These are phyloP conservation scores for Xylaria sp. DNA, from an alignment of 2,329 filamentous ascomycete species.

Conservation along the genomic window DNA sequence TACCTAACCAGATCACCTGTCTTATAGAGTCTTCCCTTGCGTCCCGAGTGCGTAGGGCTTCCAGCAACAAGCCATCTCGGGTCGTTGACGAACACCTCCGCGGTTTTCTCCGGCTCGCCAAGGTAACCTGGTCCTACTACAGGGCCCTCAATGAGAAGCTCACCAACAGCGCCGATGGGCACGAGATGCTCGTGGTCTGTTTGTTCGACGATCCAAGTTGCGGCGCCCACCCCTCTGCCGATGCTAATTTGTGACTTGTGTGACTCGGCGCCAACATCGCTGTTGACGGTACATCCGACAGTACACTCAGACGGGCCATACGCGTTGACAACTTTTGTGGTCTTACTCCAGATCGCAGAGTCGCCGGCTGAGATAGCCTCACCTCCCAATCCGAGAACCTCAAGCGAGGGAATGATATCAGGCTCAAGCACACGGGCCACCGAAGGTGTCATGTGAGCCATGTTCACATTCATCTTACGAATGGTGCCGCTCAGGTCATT, in stretches of 20 bases:
- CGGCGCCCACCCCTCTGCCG: constrained; percentile 53
- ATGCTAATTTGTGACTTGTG: constrained; percentile 49
- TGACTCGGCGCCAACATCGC: constrained; percentile 45
- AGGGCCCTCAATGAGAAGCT: constrained; percentile 62
- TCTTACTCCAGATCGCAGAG: constrained; percentile 53
- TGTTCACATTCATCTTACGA: constrained; percentile 51
- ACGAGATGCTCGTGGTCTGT: constrained; percentile 53
- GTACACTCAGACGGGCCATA: constrained; percentile 62
- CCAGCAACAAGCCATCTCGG: constrained; percentile 57
- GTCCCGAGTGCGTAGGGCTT: constrained; percentile 43
- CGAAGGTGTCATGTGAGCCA: constrained; percentile 58
- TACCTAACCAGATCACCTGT: constrained; percentile 65
- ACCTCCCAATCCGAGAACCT: constrained; percentile 56
- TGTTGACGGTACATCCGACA: constrained; percentile 57
- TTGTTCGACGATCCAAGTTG: constrained; percentile 58
- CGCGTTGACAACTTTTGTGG: constrained; percentile 55
- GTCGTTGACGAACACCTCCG: constrained; percentile 61
- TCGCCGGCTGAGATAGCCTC: constrained; percentile 59
- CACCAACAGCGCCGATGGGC: constrained; percentile 56
- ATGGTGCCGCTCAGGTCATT: constrained; percentile 56
- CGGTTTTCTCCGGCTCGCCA: constrained; percentile 62
- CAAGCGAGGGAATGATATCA: constrained; percentile 52
- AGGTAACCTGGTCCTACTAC: constrained; percentile 68
- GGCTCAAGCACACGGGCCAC: constrained; percentile 54
- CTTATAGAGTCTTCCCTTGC: constrained; percentile 58